These are phyloP conservation scores for Calonectria leucothoes DNA, from an alignment of 2,329 filamentous ascomycete species.

Conservation along the genomic window DNA sequence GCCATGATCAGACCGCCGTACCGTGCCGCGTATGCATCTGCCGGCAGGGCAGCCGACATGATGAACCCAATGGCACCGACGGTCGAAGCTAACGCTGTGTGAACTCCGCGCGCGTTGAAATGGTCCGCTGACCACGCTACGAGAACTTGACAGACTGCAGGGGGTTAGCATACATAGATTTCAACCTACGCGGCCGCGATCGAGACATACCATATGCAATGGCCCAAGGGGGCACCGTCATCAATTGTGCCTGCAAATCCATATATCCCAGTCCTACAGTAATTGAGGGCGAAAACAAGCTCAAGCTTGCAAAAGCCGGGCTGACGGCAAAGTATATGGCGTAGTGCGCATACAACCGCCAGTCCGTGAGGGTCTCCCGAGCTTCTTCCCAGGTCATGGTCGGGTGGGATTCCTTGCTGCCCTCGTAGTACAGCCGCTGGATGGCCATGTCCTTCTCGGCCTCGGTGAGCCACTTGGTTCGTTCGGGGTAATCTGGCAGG, in stretches of 20 bases:
- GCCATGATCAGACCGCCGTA: constrained; percentile 79
- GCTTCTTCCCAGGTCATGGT: constrained; percentile 75
- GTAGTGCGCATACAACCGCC: constrained; percentile 76
- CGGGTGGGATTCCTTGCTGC: constrained; percentile 68
- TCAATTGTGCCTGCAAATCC: constrained; percentile 69
- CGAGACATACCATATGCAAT: constrained; percentile 63
- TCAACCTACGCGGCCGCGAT: background rate
- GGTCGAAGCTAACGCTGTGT: constrained; percentile 55
- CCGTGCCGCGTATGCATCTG: constrained; percentile 68
- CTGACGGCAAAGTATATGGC: constrained; percentile 63
- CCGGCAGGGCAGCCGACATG: constrained; percentile 71
- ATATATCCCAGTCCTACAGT: constrained; percentile 63
- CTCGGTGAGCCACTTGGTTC: constrained; percentile 69
- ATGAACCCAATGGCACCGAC: constrained; percentile 65
- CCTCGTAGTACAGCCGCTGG: constrained; percentile 57
- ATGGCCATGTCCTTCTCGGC: constrained; percentile 68
- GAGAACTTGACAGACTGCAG: constrained; percentile 51
- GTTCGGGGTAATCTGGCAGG: constrained; percentile 76
- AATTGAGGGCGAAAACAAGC: constrained; percentile 72
- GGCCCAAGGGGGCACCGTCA: constrained; percentile 75
- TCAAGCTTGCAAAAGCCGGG: constrained; percentile 68
- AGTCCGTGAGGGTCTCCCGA: constrained; percentile 74
- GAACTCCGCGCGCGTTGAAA: constrained; percentile 64
- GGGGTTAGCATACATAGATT: constrained; percentile 13
- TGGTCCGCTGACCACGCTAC: constrained; percentile 72